Evolutionary conservation across 2,329 filamentous ascomycete genomes (phyloP).

Genomic region (Sclerotinia trifoliorum): DNA sequence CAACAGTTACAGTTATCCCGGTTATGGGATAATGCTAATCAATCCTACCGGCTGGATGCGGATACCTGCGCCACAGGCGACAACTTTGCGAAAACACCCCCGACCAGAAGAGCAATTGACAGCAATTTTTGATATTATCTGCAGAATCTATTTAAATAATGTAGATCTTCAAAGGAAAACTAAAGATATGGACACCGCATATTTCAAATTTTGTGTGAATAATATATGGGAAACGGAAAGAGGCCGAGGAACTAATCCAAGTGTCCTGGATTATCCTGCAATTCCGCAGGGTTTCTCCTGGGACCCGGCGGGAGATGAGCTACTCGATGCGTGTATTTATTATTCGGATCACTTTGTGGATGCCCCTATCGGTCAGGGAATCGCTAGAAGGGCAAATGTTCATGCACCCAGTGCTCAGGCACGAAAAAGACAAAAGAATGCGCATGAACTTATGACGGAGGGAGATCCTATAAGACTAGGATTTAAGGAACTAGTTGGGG

Average conservation of each 20-base stretch:
- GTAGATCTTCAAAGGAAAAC: background rate
- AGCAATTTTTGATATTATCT: slow-evolving; percentile 2
- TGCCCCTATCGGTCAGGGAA: background rate
- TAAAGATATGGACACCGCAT: background rate
- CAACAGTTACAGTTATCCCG: background rate
- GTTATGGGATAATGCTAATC: background rate
- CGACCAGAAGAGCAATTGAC: background rate
- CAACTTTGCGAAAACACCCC: background rate
- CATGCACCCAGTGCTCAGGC: background rate
- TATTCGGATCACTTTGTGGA: background rate
- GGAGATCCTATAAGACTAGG: background rate
- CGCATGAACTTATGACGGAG: background rate
- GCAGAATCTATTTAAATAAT: background rate
- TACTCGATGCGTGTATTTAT: background rate
- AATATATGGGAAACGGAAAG: background rate
- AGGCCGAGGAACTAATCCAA: too few relatives aligned
- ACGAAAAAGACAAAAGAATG: background rate
- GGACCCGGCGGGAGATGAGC: background rate
- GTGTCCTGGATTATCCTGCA: background rate
- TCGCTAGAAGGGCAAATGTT: background rate
- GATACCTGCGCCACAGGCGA: background rate
- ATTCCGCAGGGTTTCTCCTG: background rate
- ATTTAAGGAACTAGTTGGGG: background rate
- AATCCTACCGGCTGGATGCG: slow-evolving; percentile 5
- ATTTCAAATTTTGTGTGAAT: background rate